Evolutionary conservation across 1,284 basidiomycete genomes (phyloP).

Genomic region (Puccinia horiana): DNA sequence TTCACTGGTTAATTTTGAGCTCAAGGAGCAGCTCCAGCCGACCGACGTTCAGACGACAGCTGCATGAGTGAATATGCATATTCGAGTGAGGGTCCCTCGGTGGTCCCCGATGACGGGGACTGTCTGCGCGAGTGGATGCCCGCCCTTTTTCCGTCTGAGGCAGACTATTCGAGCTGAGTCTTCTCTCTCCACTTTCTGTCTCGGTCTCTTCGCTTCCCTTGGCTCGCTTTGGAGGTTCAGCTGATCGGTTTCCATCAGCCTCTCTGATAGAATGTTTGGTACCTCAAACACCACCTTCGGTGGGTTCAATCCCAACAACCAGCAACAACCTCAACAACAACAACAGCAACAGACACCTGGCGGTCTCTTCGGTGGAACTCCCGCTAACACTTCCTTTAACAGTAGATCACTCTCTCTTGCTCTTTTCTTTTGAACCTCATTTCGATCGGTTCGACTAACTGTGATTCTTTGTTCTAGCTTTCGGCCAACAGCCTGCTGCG

Average conservation of each 20-base stretch:
- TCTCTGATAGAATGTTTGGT: slow-evolving; percentile 38
- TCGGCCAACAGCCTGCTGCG: slow-evolving; percentile 32
- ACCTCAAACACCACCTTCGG: slow-evolving; percentile 38
- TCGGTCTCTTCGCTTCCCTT: background rate
- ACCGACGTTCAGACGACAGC: too few species aligned
- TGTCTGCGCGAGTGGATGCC: too few species aligned
- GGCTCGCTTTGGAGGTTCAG: background rate
- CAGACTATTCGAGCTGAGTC: too few species aligned
- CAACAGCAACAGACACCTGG: slow-evolving; percentile 29
- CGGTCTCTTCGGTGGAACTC: slow-evolving; percentile 39
- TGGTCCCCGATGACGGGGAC: too few species aligned
- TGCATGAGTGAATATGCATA: too few species aligned
- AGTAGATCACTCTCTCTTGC: slow-evolving; percentile 9
- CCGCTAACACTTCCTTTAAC: background rate
- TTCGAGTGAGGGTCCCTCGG: too few species aligned
- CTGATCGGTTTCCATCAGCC: background rate
- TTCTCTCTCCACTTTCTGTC: background rate
- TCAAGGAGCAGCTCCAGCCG: too few species aligned
- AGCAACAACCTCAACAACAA: slow-evolving; percentile 43
- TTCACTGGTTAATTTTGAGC: too few species aligned
- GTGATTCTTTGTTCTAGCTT: slow-evolving; percentile 6
- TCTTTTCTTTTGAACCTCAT: background rate
- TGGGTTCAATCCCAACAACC: slow-evolving; percentile 22
- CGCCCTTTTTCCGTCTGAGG: too few species aligned
- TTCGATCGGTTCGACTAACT: background rate